Evolutionary conservation across 140 eudicot species (phyloP).

Genomic region (Senecio squalidus): DNA sequence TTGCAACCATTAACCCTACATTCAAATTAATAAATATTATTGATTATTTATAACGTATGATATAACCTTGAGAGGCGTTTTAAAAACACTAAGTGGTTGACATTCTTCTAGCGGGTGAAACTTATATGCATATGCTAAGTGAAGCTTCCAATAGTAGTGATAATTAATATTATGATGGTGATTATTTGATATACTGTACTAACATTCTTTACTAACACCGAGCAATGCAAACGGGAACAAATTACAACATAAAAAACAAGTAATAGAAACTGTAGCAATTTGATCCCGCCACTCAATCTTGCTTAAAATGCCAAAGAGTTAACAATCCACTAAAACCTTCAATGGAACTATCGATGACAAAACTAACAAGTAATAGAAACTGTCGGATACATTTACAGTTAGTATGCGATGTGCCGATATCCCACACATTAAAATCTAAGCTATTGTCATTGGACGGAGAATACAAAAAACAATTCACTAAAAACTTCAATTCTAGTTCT

Average conservation of each 20-base stretch:
- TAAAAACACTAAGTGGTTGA: not conserved
- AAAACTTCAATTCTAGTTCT: not conserved
- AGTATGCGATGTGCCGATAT: too few relatives aligned
- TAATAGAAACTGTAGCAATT: not conserved
- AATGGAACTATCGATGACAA: too few relatives aligned
- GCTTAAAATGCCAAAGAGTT: not conserved
- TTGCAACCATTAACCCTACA: not conserved
- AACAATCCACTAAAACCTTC: too few relatives aligned
- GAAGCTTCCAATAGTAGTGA: not conserved
- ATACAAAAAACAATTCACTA: too few relatives aligned
- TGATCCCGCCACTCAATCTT: not conserved
- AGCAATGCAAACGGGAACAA: not conserved
- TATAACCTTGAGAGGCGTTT: not conserved
- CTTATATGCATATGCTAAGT: conserved; percentile 1
- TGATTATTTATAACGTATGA: not conserved
- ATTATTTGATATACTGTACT: not conserved
- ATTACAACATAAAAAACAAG: not conserved
- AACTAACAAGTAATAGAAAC: too few relatives aligned
- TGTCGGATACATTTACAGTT: too few relatives aligned
- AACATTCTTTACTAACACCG: not conserved
- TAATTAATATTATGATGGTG: not conserved
- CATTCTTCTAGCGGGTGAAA: not conserved
- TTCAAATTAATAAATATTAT: not conserved
- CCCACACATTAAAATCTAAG: too few relatives aligned
- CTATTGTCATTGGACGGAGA: too few relatives aligned